Base-by-base conservation (phyloP, 106 monocot species). In the Dactylorhiza incarnata region DNA sequence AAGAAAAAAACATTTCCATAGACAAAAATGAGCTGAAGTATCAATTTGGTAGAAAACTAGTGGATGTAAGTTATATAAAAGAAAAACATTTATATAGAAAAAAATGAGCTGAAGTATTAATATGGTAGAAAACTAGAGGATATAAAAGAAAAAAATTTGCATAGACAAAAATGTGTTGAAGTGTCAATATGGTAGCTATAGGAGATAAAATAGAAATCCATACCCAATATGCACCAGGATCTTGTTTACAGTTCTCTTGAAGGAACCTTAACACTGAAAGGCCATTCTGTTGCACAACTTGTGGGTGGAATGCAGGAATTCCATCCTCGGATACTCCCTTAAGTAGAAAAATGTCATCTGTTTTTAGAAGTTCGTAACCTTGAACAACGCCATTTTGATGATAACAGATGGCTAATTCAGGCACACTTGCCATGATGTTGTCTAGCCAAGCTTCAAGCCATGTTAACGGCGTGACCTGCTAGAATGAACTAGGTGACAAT, bases 401-500 rank as follows among this genome's bases (percentile, higher is more conserved):
- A 71, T 97, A 97, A 72, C 97, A 97, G 51, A 97, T 91, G 8
- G 97, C 97, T 68, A 97, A 79, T 69, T 97, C 97, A 9, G 97
- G 97, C 79, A 89, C 94, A 79, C 89, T 93, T 37, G 97, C 94
- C 97, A 97, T 97, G 47, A 94, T 79, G 82, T 97, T 97, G 76
- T 97, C 97, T 72, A 97, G 89, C 97, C 97, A 97, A n/a, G 97
- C 97, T 86, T 97, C 97, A 69, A 97, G 91, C 97, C 97, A 97
- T 13, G 86, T 87, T 63, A 97, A 45, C 76, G 93, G 91, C 74
- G 93, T 91, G 74, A 94, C 97, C 94, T 97, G 76, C 62, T 22
- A 82, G n/a, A 73, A 70, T 63, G 47, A 85, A 79, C 20, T 78
- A 73, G 15, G 45, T n/a, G 45, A 46, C 15, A 69, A 48, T 48